Evolutionary conservation across 2,329 filamentous ascomycete species (phyloP), one percentile per base, ranked within the genome.

Genomic region (Penicillium sp.): DNA sequence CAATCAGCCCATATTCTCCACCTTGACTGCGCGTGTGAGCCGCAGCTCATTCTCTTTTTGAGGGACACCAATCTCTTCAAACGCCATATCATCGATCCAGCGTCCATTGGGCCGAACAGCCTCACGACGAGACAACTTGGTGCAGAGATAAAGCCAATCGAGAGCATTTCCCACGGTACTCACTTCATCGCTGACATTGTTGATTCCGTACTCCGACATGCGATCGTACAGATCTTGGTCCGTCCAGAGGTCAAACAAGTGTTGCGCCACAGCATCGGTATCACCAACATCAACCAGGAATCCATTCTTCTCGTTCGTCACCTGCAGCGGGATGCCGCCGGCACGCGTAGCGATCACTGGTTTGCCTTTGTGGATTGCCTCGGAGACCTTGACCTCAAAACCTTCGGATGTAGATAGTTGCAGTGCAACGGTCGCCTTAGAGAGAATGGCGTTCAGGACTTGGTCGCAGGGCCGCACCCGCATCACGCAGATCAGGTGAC

Each of bases 331-430:
- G 50, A 94, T 92, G 11, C 90, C 90, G n/a, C 90, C 90, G 1
- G 87, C 86, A 19, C 80, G 79, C 1, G 88, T 90, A 3, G 87
- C 88, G 59, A 94, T 90, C 65, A 91, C 82, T 1, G 90, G 90
- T 2, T 88, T 84, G 14, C 89, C 89, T 42, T 91, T 90, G 68
- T 92, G 89, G 22, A 93, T 79, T 1, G 88, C 89, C 73, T 94
- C 90, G 0, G 88, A 91, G 5, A 94, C 89, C 73, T 94, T 94
- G 64, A 94, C 87, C 73, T 94, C 90, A 64, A 94, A 94, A 0
- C 90, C 89, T 69, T 94, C 90, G 35, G 88, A 84, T 0, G 87
- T 91, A 3, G 88, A 92, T 6, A 94, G 83, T 72, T 94, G 90
- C 8, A 94, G 81, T 0, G 87, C 87, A 8, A 91, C 84, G 54